A percentile compares a stretch with the other conserved stretches of the same genome.
These are phyloP conservation scores for Batrachochytrium dendrobatidis DNA, from an alignment of 371 early-diverging fungal genomes.

Conservation along the genomic window DNA sequence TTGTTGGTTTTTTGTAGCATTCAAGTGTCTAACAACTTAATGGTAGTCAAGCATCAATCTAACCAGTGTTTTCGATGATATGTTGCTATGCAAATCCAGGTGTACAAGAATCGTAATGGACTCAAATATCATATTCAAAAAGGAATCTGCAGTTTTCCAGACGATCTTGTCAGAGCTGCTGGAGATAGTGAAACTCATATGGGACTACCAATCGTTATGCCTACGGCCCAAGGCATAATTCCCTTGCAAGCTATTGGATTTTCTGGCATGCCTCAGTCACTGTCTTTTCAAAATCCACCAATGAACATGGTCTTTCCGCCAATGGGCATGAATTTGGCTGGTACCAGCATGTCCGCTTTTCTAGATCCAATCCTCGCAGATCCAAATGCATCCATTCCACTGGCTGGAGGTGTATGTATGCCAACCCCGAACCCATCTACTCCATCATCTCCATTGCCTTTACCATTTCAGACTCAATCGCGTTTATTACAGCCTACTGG, in stretches of 20 bases:
- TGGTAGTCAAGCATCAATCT: too few relatives aligned
- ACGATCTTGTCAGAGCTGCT: too few relatives aligned
- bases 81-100: conserved; percentile 7
- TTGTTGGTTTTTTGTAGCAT: too few relatives aligned
- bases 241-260: too few relatives aligned
- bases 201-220: too few relatives aligned
- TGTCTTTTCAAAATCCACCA: too few relatives aligned
- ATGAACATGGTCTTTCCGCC: background rate
- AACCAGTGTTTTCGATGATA: background rate
- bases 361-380: background rate
- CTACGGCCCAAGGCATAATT: too few relatives aligned
- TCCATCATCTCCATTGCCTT: background rate
- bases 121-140: conserved; percentile 5
- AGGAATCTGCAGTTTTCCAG: background rate
- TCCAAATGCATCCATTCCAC: background rate
- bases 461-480: too few relatives aligned
- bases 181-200: too few relatives aligned
- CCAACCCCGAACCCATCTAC: background rate
- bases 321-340: background rate
- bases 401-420: background rate
- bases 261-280: too few relatives aligned
- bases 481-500: too few relatives aligned
- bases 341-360: background rate
- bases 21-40: too few relatives aligned
- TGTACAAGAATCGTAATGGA: conserved; percentile 26